Evolutionary conservation across 208 protist species (phyloP).

Genomic region (Leishmania gerbilli): DNA sequence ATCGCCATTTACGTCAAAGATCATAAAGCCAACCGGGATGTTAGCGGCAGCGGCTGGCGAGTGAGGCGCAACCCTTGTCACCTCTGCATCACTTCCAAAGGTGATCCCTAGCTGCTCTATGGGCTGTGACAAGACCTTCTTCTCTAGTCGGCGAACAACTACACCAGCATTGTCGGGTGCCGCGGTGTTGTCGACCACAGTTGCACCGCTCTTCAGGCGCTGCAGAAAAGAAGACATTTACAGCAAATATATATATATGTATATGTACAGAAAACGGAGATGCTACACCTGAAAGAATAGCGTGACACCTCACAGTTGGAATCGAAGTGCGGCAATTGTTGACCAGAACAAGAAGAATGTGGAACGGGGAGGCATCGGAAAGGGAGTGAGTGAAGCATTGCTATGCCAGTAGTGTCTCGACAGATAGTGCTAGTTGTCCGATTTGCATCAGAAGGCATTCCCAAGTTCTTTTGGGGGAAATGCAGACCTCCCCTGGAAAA

Average conservation of each 20-base stretch:
- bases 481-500: not conserved
- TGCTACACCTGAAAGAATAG: not conserved
- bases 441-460: not conserved
- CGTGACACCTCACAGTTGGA: not conserved
- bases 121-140: conserved; percentile 51
- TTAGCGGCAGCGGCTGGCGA: conserved; percentile 64
- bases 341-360: not conserved
- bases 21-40: conserved; percentile 64
- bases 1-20: conserved; percentile 76
- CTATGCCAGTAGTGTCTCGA: not conserved
- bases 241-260: not conserved
- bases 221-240: conserved; percentile 71
- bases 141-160: conserved; percentile 59
- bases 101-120: conserved; percentile 61
- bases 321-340: not conserved
- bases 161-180: conserved; percentile 58
- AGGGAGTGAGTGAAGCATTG: not conserved
- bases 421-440: not conserved
- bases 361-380: not conserved
- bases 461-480: too few relatives aligned
- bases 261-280: not conserved
- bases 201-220: conserved; percentile 57
- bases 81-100: conserved; percentile 73
- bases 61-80: conserved; percentile 38
- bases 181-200: conserved; percentile 57